Base-by-base conservation (phyloP, 306 rosid genomes). In the Arachis stenosperma region DNA sequence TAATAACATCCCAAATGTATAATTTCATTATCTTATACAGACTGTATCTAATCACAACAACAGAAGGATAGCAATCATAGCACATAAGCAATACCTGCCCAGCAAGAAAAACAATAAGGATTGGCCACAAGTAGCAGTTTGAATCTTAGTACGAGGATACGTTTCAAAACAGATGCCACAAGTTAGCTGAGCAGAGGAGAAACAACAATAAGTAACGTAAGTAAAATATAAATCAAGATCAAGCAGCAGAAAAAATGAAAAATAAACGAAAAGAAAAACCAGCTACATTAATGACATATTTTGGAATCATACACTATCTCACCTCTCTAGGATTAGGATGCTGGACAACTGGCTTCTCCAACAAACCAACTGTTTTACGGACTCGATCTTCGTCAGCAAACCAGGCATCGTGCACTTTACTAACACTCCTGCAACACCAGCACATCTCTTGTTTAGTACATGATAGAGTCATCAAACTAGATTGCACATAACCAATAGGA, bases 81-180 rank as follows among this genome's bases (percentile, higher is more conserved):
- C 10, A 71, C 30, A 59, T 37, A 40, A 33, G 60, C 69, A 50
- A 37, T 75, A 84, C 91, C 86, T 72, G 9, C 84, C 92, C 95
- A 91, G 76, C 97, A 91, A 52, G 84, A 40, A 69, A 48, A 63
- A 65, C 97, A 91, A 78, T 65, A 91, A 9, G 92, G 89, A 77
- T 17, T 91, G 97, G 13, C 92, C 90, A 67, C 95, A 91, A 46
- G 86, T 73, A 43, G 85, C 86, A 47, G 82, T 77, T 75, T 80
- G 58, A 37, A 84, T 79, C 79, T 65, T 63, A 12, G 73, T 67
- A 75, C 8, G 78, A 67, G 81, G 82, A 75, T 65, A 79, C 8
- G 5, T 75, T 50, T 89, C 96, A 66, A 91, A 87, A 82, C 95
- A 91, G 68, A 91, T 91, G 42, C 88, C 96, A 67, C 96, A 91